Base-by-base conservation (phyloP, 2,329 filamentous ascomycete species). In the Aplosporella prunicola region DNA sequence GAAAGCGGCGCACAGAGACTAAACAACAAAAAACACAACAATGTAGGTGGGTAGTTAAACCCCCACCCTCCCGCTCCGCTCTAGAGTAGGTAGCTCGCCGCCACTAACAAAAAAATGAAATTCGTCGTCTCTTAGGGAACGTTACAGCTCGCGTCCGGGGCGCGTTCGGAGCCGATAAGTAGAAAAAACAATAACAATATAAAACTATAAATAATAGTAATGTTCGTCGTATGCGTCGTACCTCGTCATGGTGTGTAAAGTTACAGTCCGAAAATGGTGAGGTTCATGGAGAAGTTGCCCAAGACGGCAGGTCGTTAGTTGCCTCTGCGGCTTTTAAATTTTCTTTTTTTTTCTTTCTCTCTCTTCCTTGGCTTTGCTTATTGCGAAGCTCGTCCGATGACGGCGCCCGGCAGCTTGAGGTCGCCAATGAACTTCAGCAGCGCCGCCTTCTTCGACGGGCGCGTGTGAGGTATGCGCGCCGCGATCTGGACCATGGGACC, bases 401-500 rank as follows among this genome's bases (percentile, higher is more conserved):
- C 47, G 8, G 53, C 51, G 35, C 49, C 48, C 29, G 57, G 55
- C 40, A 58, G 57, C 26, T 48, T 53, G 39, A 60, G 47, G 46
- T 60, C 58, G 45, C 46, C 53, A 35, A 61, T 50, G 41, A 60
- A 58, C 41, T 55, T 58, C 47, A 59, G 49, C 37, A 60, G 59
- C 6, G 55, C 53, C 35, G 56, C 55, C 46, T 60, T 61, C 17
- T 51, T 53, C 17, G 52, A 34, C 1, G 42, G 53, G 22, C 51
- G 61, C 13, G 9, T 36, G 25, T 30, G 34, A 41, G 51, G 53
- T 24, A 61, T 61, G 40, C 55, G 51, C 9, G 53, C 46, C 23
- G 55, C 47, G 42, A 61, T 43, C 45, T 64, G 72, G 48, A 78
- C 76, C 88, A 95, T 94, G 5, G 88, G 88, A 1, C 88, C 88